Conservation (phyloP, 208 protist genomes). For the Jaenimonas drosophilae region DNA sequence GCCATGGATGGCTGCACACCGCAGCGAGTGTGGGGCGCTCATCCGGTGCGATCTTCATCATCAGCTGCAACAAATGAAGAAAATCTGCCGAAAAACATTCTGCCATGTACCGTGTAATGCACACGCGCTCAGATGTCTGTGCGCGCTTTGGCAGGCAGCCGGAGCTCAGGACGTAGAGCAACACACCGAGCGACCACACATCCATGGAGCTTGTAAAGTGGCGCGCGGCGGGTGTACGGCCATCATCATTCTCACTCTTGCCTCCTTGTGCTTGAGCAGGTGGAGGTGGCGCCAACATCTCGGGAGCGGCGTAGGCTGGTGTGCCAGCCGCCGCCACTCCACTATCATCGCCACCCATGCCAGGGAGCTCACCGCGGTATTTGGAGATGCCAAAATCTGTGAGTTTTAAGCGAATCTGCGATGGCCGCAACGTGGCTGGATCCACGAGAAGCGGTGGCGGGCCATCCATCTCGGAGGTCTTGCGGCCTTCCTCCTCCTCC, state of each 20-base stretch:
- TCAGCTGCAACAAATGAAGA: constrained; percentile 25
- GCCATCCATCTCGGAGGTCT: too few species aligned
- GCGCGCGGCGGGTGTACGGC: not conserved
- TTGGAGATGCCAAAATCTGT: constrained; percentile 76
- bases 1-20: constrained; percentile 37
- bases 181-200: constrained; percentile 65
- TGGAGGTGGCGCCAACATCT: too few species aligned
- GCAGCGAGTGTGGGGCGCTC: constrained; percentile 17
- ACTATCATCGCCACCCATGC: not conserved
- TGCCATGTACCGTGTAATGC: constrained; percentile 19
- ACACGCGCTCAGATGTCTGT: constrained; percentile 2
- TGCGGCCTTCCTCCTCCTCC: too few species aligned
- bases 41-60: constrained; percentile 24
- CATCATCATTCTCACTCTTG: too few species aligned
- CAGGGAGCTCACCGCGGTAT: constrained; percentile 15
- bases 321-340: constrained; percentile 24
- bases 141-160: constrained; percentile 35
- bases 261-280: too few species aligned
- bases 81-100: constrained; percentile 18
- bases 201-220: constrained; percentile 23
- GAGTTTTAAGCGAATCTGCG: constrained; percentile 40
- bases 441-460: too few species aligned
- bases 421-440: constrained; percentile 22
- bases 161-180: constrained; percentile 67
- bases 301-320: constrained; percentile 55